Conservation (phyloP, 2,329 filamentous ascomycete genomes). For the Epichloe hybrida region DNA sequence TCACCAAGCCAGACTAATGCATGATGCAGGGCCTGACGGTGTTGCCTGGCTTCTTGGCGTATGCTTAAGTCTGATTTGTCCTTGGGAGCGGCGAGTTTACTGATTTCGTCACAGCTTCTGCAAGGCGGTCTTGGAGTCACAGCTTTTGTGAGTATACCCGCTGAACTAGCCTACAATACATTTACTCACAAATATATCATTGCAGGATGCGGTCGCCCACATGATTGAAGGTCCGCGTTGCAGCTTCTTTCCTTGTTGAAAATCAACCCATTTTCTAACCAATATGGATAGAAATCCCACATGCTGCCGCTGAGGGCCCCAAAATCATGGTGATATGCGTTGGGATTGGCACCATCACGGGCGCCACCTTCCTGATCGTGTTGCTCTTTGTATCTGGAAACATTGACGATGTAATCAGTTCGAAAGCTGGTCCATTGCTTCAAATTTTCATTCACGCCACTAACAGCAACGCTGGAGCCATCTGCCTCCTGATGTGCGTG, state of each 20-base stretch:
- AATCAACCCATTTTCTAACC: neutral
- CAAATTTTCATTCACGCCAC: conserved; percentile 53
- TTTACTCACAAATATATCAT: neutral
- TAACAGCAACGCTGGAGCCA: conserved; percentile 43
- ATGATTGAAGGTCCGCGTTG: conserved; percentile 17
- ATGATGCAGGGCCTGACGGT: conserved; percentile 16
- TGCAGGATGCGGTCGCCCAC: conserved; percentile 20
- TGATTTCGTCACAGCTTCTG: conserved; percentile 6
- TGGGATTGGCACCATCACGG: conserved; percentile 47
- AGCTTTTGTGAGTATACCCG: neutral
- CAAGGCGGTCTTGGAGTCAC: conserved; percentile 17
- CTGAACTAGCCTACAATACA: neutral
- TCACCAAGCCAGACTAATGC: neutral
- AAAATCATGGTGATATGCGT: conserved; percentile 40
- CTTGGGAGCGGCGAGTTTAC: neutral
- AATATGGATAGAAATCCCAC: conserved; percentile 14
- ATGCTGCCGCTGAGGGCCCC: conserved; percentile 18
- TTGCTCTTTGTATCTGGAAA: conserved; percentile 51
- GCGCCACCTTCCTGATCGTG: conserved; percentile 47
- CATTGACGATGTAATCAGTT: conserved; percentile 39
- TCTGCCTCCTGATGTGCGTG: conserved; percentile 48
- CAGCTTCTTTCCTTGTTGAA: neutral
- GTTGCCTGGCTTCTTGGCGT: conserved; percentile 20
- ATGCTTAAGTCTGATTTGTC: neutral
- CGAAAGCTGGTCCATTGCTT: conserved; percentile 42